Percentiles rank a stretch among this genome's conserved stretches.
These are phyloP conservation scores for Lasiosphaeria hispida DNA, from an alignment of 495 filamentous ascomycete genomes.

Conservation along the genomic window DNA sequence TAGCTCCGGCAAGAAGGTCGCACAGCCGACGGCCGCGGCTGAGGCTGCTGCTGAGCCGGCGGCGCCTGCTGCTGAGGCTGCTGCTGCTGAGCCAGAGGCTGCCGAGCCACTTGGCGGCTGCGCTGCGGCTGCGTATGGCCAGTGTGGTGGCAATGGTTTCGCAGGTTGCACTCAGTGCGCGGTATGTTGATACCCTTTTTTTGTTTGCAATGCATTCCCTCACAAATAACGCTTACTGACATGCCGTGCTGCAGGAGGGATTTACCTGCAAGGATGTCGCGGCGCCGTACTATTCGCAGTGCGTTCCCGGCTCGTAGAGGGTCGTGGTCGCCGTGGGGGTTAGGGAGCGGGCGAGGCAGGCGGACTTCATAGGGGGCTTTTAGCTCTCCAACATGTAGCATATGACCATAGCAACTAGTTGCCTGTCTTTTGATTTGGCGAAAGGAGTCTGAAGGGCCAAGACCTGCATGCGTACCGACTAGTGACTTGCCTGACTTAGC, in stretches of 20 bases:
- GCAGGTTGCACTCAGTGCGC: constrained; percentile 39
- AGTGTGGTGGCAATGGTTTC: constrained; percentile 46
- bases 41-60: neutral
- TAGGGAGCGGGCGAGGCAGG: too few species aligned
- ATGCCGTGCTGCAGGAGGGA: constrained; percentile 17
- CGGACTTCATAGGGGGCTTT: neutral
- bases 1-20: constrained; percentile 6
- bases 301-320: constrained; percentile 20
- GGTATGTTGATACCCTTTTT: constrained; percentile 25
- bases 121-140: constrained; percentile 35
- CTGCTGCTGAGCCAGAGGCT: constrained; percentile 4
- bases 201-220: neutral
- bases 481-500: too few species aligned
- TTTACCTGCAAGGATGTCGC: constrained; percentile 30
- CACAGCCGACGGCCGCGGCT: constrained; percentile 4
- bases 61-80: constrained; percentile 7
- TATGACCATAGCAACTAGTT: too few species aligned
- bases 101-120: constrained; percentile 22
- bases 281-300: constrained; percentile 42
- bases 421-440: too few species aligned
- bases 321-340: neutral
- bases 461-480: too few species aligned
- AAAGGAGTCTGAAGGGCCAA: too few species aligned
- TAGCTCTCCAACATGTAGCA: neutral
- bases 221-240: neutral